A percentile compares a stretch with the other conserved stretches of the same genome.
Evolutionary conservation across 176 grass and related monocot genomes (phyloP).

Genomic region (Musa schizocarpa): DNA sequence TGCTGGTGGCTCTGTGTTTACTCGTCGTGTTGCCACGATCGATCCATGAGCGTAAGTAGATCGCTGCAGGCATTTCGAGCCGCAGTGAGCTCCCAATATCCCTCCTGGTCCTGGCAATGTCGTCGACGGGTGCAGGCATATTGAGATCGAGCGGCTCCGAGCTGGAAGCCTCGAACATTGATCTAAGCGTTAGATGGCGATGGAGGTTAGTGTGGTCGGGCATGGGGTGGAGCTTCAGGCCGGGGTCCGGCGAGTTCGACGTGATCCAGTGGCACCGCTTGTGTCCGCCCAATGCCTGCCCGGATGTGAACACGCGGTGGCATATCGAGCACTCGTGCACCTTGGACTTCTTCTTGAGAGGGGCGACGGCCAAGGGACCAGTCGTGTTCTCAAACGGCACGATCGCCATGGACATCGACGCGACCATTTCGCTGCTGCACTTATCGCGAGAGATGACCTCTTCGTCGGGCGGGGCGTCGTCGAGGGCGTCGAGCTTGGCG

Average conservation of each 20-base stretch:
- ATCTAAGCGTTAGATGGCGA: conserved; percentile 31
- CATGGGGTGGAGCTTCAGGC: conserved; percentile 22
- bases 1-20: conserved; percentile 10
- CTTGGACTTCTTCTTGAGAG: conserved; percentile 60
- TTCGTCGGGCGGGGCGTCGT: background rate
- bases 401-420: conserved; percentile 30
- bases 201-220: conserved; percentile 16
- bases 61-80: conserved; percentile 19
- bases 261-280: conserved; percentile 90
- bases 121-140: conserved; percentile 6
- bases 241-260: conserved; percentile 28
- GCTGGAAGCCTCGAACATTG: conserved; percentile 26
- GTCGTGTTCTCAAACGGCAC: conserved; percentile 23
- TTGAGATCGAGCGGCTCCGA: conserved; percentile 41
- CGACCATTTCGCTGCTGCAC: background rate
- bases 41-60: conserved; percentile 17
- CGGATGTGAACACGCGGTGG: conserved; percentile 73
- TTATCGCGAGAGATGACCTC: background rate
- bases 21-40: conserved; percentile 16
- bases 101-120: background rate
- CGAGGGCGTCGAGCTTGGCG: conserved; percentile 19
- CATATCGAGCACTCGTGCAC: conserved; percentile 85
- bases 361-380: background rate
- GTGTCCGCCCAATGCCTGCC: conserved; percentile 87
- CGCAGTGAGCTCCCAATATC: conserved; percentile 30